A percentile compares a stretch with the other conserved stretches of the same genome.
Evolutionary conservation across 2,329 filamentous ascomycete genomes (phyloP).

Genomic region (Lomentospora prolificans): DNA sequence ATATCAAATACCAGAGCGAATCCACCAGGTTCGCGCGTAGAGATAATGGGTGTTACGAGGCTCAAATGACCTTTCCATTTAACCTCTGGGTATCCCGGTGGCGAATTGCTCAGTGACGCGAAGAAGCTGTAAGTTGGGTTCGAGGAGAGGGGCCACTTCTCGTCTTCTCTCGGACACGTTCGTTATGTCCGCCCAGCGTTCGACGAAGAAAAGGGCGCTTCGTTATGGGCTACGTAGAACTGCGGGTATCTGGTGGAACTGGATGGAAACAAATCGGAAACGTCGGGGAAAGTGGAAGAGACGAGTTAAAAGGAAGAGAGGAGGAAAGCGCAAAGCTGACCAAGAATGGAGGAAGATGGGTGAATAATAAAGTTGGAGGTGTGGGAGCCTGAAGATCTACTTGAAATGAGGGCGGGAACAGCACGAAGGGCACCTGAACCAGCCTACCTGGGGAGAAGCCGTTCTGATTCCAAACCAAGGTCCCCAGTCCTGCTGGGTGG

Average conservation of each 20-base stretch:
- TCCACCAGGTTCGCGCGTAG: too few relatives aligned
- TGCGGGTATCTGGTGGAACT: not conserved
- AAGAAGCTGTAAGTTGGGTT: not conserved
- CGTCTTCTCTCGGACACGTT: too few relatives aligned
- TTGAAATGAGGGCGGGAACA: not conserved
- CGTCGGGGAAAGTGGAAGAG: not conserved
- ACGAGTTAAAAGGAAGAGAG: not conserved
- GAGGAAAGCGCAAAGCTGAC: not conserved
- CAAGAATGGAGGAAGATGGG: not conserved
- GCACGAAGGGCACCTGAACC: too few relatives aligned
- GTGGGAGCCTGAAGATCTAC: not conserved
- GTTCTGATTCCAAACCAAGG: too few relatives aligned
- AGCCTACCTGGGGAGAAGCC: too few relatives aligned
- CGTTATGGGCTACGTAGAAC: not conserved
- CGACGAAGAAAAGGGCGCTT: not conserved
- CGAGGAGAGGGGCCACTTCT: not conserved
- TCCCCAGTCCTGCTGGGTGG: too few relatives aligned
- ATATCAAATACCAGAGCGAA: too few relatives aligned
- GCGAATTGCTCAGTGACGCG: not conserved
- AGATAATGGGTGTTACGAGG: not conserved
- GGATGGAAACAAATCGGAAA: not conserved
- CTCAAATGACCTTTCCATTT: not conserved
- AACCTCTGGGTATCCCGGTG: not conserved
- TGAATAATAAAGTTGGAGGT: conserved; percentile 2
- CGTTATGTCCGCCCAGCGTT: too few relatives aligned